Conservation (phyloP, 1,139 yeast genomes). For the Magnusiomyces ingens region DNA sequence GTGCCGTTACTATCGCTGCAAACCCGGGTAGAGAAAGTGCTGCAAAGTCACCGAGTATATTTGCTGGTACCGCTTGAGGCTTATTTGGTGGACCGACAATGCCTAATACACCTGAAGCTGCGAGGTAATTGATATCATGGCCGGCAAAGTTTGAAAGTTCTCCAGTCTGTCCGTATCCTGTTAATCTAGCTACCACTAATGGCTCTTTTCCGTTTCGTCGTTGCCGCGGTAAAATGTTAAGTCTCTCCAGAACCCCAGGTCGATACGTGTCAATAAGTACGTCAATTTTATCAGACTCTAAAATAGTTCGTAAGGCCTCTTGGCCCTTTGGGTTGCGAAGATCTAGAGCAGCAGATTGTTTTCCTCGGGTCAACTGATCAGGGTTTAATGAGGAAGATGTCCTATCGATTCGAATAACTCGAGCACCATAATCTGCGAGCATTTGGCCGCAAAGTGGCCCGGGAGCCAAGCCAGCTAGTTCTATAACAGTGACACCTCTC, state of each 20-base stretch:
- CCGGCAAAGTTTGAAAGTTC: conserved; percentile 18
- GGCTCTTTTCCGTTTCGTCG: conserved; percentile 12
- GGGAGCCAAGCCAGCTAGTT: conserved; percentile 24
- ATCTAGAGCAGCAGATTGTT: conserved; percentile 30
- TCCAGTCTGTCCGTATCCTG: conserved; percentile 19
- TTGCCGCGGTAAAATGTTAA: conserved; percentile 28
- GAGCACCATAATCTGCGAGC: conserved; percentile 35
- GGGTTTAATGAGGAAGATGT: conserved; percentile 11
- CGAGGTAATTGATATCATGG: conserved; percentile 22
- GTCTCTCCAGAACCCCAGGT: conserved; percentile 29
- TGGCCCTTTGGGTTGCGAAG: conserved; percentile 26
- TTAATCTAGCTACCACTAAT: conserved; percentile 19
- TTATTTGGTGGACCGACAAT: conserved; percentile 17
- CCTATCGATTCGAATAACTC: conserved; percentile 30
- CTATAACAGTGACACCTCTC: conserved; percentile 16
- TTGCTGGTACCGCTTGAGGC: conserved; percentile 18
- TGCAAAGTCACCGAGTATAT: conserved; percentile 22
- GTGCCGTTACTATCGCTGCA: conserved; percentile 19
- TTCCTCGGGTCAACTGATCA: conserved; percentile 33
- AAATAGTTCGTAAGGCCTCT: conserved; percentile 23
- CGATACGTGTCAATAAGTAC: conserved; percentile 32
- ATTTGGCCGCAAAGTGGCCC: conserved; percentile 23
- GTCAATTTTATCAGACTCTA: conserved; percentile 22
- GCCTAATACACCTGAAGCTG: conserved; percentile 19
- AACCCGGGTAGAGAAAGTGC: conserved; percentile 21